phyloP scores from a whole-genome alignment of 192 early-diverging fungal species.

The Coemansia sp. region DNA sequence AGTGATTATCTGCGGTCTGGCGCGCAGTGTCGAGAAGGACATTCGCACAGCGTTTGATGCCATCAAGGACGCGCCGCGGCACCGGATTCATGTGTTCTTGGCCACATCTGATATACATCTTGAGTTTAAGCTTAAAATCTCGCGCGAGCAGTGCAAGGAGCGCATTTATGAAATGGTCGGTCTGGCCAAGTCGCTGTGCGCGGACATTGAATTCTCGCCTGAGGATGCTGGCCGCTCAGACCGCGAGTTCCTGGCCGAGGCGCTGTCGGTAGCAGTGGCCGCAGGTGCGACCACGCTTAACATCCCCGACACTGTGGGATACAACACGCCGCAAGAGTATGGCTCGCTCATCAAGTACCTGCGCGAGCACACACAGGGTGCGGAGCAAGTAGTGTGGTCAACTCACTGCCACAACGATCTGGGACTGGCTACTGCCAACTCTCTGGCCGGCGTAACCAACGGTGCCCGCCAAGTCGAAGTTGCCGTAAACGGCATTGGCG shows the following conservation, averaged over 20 bases:
- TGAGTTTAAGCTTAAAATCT: slow-evolving; percentile 90
- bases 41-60: slow-evolving; percentile 90
- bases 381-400: slow-evolving; percentile 76
- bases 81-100: slow-evolving; percentile 92
- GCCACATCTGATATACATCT: slow-evolving; percentile 97
- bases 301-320: slow-evolving; percentile 98
- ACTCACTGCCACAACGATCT: slow-evolving; percentile 99
- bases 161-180: slow-evolving; percentile 78
- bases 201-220: slow-evolving; percentile 92
- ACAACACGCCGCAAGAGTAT: slow-evolving; percentile 89
- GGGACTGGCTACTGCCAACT: slow-evolving; percentile 95
- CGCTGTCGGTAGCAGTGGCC: slow-evolving; percentile 77
- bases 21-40: slow-evolving; percentile 80
- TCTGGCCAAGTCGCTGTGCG: slow-evolving; percentile 74
- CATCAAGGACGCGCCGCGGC: slow-evolving; percentile 77
- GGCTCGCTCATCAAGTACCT: slow-evolving; percentile 83
- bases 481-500: slow-evolving; percentile 97
- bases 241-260: slow-evolving; percentile 81
- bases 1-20: slow-evolving; percentile 88
- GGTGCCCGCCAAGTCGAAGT: slow-evolving; percentile 97
- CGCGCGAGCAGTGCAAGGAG: slow-evolving; percentile 79
- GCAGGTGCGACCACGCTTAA: slow-evolving; percentile 95
- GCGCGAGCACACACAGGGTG: slow-evolving; percentile 69
- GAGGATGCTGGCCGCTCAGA: slow-evolving; percentile 94
- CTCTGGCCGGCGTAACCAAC: slow-evolving; percentile 83